phyloP scores from a whole-genome alignment of 2,329 filamentous ascomycete genomes.

The Elsinoe perseae region DNA sequence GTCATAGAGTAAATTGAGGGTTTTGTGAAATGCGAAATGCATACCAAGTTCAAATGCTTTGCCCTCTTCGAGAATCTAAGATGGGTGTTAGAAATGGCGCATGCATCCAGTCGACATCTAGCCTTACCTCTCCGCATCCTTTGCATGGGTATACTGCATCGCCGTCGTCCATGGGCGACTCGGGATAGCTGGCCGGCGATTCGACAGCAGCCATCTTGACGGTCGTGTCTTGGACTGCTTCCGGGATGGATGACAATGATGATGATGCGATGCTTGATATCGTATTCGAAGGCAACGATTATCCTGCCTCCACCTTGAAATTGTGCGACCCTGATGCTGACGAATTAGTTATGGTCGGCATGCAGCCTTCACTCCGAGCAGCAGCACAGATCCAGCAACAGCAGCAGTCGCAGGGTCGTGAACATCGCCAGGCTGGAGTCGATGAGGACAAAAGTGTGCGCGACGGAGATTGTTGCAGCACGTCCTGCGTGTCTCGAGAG shows the following conservation, averaged over 20 bases:
- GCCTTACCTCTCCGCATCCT: conserved; percentile 75
- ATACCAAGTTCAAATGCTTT: conserved; percentile 95
- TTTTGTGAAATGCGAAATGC: conserved; percentile 29
- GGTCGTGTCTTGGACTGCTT: background rate
- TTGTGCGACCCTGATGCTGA: background rate
- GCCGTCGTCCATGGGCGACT: conserved; percentile 64
- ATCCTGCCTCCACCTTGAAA: background rate
- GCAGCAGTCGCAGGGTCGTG: conserved; percentile 11
- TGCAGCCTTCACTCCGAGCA: conserved; percentile 3
- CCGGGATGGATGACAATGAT: background rate
- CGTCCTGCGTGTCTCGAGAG: background rate
- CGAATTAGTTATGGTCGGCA: conserved; percentile 3
- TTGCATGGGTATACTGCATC: conserved; percentile 81
- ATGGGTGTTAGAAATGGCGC: conserved; percentile 15
- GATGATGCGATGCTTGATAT: background rate
- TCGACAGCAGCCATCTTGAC: conserved; percentile 34
- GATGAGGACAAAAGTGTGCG: background rate
- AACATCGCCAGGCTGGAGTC: background rate
- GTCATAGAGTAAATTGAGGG: background rate
- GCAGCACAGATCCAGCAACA: conserved; percentile 8
- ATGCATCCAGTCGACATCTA: background rate
- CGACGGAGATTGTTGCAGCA: background rate
- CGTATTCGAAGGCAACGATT: background rate
- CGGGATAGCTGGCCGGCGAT: conserved; percentile 54
- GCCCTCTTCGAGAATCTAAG: conserved; percentile 90